Percentiles rank a stretch among this genome's conserved stretches.
Conservation (phyloP, 2,329 filamentous ascomycete genomes). For the Phyllosticta citribraziliensis region DNA sequence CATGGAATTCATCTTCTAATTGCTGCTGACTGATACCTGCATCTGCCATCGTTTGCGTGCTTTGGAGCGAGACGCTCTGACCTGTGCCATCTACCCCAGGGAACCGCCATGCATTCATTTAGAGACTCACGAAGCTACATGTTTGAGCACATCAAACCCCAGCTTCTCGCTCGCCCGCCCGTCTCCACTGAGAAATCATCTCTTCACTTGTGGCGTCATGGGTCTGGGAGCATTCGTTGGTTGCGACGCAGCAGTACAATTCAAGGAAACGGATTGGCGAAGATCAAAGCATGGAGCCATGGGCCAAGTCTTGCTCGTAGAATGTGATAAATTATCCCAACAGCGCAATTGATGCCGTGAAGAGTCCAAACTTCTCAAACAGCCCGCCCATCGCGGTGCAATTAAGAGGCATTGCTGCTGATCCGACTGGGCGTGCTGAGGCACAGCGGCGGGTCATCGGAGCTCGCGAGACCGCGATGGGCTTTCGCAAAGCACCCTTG, state of each 20-base stretch:
- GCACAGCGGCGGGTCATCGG: neutral
- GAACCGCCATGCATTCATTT: no score
- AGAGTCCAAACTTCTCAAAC: neutral
- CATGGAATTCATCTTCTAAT: neutral
- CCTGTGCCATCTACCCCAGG: no score
- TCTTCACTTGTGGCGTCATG: neutral
- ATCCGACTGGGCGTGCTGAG: neutral
- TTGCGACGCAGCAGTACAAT: neutral
- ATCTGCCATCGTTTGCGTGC: no score
- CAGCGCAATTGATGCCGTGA: neutral
- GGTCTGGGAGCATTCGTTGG: neutral
- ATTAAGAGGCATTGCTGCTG: neutral
- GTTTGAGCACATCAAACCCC: no score
- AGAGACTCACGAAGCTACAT: no score
- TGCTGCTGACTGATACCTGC: no score
- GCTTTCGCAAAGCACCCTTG: slow-evolving; percentile 2
- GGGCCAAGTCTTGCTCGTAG: neutral
- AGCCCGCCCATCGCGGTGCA: neutral
- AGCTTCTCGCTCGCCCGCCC: neutral
- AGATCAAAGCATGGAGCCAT: neutral
- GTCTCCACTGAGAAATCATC: neutral
- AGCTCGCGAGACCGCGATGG: neutral
- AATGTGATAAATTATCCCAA: neutral
- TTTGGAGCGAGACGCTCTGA: no score
- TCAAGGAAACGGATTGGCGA: neutral